Percentiles rank a stretch among this genome's conserved stretches.
These are phyloP conservation scores for Coemansia sp. DNA, from an alignment of 192 early-diverging fungal genomes.

Conservation along the genomic window DNA sequence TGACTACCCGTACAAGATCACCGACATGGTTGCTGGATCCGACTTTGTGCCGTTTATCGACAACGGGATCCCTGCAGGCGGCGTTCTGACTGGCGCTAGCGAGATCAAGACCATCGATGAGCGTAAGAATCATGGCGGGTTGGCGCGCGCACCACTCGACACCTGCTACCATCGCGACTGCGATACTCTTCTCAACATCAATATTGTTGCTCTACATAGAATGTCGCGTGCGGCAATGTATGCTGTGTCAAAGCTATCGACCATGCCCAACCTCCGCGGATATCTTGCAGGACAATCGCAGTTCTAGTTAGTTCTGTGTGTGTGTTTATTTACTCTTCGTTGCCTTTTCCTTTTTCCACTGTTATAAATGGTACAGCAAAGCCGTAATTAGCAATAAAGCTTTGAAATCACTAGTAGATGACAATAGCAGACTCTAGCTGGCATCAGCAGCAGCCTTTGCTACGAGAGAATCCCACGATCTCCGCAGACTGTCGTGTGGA, in stretches of 20 bases:
- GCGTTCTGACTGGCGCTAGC: constrained; percentile 64
- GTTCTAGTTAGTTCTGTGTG: not conserved
- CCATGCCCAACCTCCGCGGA: constrained; percentile 19
- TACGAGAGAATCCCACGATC: constrained; percentile 36
- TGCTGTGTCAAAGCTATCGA: constrained; percentile 31
- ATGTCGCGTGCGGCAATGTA: constrained; percentile 58
- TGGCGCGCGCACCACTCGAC: constrained; percentile 65
- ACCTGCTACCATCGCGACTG: constrained; percentile 72
- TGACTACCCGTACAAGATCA: constrained; percentile 54
- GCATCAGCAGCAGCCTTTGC: constrained; percentile 6
- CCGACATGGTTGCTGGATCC: constrained; percentile 62
- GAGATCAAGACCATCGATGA: constrained; percentile 61
- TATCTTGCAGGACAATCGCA: constrained; percentile 7
- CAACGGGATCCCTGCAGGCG: constrained; percentile 65
- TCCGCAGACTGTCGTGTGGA: constrained; percentile 33
- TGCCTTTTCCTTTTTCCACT: not conserved
- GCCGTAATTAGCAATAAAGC: not conserved
- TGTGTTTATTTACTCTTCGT: not conserved
- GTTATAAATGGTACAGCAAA: not conserved
- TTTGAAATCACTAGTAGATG: too few relatives aligned
- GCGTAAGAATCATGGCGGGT: constrained; percentile 60
- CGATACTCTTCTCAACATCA: constrained; percentile 67
- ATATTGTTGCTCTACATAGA: constrained; percentile 55
- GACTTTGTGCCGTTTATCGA: constrained; percentile 72
- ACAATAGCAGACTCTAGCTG: too few relatives aligned